Conservation (phyloP, 2,329 filamentous ascomycete species). For the Ambrosiella beaveri region DNA sequence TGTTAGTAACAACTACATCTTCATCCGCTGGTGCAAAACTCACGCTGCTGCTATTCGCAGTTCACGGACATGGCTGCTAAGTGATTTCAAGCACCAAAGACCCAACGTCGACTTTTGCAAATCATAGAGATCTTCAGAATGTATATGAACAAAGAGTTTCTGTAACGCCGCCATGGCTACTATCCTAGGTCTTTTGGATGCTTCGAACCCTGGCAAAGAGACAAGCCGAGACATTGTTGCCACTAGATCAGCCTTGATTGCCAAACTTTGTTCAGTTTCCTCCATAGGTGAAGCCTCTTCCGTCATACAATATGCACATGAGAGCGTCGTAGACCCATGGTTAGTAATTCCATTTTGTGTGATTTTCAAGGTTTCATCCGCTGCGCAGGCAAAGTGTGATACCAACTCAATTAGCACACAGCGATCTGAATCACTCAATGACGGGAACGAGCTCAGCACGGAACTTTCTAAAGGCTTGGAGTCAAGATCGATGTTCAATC, state of each 20-base stretch:
- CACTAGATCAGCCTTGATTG: neutral
- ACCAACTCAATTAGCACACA: conserved; percentile 37
- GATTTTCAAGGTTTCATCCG: conserved; percentile 27
- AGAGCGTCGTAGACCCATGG: neutral
- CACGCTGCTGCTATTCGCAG: conserved; percentile 65
- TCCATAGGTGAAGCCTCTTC: conserved; percentile 5
- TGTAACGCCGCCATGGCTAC: conserved; percentile 55
- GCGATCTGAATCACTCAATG: conserved; percentile 30
- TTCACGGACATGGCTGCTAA: conserved; percentile 73
- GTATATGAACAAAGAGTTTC: conserved; percentile 50
- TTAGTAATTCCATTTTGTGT: neutral
- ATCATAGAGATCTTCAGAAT: conserved; percentile 41
- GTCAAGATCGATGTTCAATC: conserved; percentile 18
- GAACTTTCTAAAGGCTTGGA: conserved; percentile 19
- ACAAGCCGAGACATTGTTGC: conserved; percentile 29
- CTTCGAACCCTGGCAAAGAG: conserved; percentile 27
- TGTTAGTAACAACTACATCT: neutral
- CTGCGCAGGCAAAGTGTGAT: conserved; percentile 39
- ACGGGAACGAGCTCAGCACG: conserved; percentile 23
- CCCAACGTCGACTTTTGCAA: conserved; percentile 51
- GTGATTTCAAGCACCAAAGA: conserved; percentile 63
- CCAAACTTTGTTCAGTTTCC: conserved; percentile 8
- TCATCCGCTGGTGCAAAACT: conserved; percentile 12
- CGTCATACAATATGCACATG: conserved; percentile 9
- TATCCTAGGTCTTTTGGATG: conserved; percentile 45